Evolutionary conservation across 106 monocot genomes (phyloP).

Genomic region (Platanthera guangdongensis): DNA sequence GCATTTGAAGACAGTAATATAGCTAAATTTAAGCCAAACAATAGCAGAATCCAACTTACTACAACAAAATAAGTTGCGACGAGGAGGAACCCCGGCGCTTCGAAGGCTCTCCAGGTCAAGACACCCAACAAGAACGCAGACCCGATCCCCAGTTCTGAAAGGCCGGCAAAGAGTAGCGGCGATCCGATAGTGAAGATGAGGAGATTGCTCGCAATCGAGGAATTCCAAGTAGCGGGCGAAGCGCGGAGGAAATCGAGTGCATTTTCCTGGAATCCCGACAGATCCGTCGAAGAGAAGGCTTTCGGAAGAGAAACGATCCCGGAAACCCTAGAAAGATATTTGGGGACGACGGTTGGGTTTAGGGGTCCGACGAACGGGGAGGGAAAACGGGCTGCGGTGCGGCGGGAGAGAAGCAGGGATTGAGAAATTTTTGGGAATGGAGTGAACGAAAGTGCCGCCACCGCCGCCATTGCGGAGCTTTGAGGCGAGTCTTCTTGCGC

Average conservation of each 20-base stretch:
- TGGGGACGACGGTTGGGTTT: neutral
- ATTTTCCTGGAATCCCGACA: conserved; percentile 5
- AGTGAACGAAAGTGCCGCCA: neutral
- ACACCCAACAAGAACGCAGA: conserved; percentile 60
- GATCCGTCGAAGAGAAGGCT: conserved; percentile 16
- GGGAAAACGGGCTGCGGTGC: neutral
- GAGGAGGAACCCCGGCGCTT: conserved; percentile 50
- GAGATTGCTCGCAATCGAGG: conserved; percentile 47
- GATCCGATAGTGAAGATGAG: conserved; percentile 57
- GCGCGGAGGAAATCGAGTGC: conserved; percentile 32
- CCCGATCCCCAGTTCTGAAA: conserved; percentile 52
- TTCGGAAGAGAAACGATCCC: conserved; percentile 6
- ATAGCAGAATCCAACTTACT: conserved; percentile 17
- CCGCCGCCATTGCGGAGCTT: neutral
- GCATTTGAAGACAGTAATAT: neutral
- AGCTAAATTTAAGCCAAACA: neutral
- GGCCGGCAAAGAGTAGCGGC: conserved; percentile 54
- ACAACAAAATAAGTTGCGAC: conserved; percentile 66
- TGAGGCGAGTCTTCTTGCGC: neutral
- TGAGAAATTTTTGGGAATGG: neutral
- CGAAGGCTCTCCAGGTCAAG: conserved; percentile 76
- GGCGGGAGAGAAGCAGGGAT: neutral
- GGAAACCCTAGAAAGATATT: neutral
- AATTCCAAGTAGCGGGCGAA: conserved; percentile 76
- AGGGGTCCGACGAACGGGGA: neutral